A percentile compares a stretch with the other conserved stretches of the same genome.
Conservation (phyloP, 2,329 filamentous ascomycete species). For the Aureobasidium sp. region DNA sequence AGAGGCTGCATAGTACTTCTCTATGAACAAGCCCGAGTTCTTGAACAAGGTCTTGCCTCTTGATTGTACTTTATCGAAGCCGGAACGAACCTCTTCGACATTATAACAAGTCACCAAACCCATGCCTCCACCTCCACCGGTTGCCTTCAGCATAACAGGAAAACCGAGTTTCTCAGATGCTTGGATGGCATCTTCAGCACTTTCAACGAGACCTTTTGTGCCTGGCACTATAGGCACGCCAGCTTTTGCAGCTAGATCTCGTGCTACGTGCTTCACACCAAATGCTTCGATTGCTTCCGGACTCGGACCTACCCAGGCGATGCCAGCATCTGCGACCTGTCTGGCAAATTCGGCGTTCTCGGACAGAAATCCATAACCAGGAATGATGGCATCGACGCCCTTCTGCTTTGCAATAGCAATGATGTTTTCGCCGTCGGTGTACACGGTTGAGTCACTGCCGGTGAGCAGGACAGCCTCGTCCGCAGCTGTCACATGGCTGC, state of each 20-base stretch:
- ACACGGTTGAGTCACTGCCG: conserved; percentile 40
- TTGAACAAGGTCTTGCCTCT: conserved; percentile 74
- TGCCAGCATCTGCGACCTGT: conserved; percentile 42
- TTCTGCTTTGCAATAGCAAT: conserved; percentile 44
- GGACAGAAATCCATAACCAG: conserved; percentile 59
- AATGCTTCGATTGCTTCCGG: conserved; percentile 45
- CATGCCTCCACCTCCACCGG: conserved; percentile 62
- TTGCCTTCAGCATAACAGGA: conserved; percentile 51
- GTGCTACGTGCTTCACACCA: conserved; percentile 50
- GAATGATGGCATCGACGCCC: conserved; percentile 50
- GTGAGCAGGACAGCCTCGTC: conserved; percentile 44
- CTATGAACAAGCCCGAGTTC: conserved; percentile 74
- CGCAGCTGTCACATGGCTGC: conserved; percentile 45
- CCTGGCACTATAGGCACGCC: conserved; percentile 48
- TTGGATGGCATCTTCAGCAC: conserved; percentile 38
- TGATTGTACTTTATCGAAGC: conserved; percentile 52
- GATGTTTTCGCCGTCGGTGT: conserved; percentile 40
- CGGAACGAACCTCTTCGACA: conserved; percentile 59
- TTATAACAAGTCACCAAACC: conserved; percentile 68
- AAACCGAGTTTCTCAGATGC: conserved; percentile 39
- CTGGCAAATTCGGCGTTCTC: conserved; percentile 55
- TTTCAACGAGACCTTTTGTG: conserved; percentile 39
- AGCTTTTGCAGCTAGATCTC: conserved; percentile 43
- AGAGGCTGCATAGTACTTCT: conserved; percentile 70
- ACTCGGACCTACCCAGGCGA: conserved; percentile 52